Conservation (phyloP, 148 eudicot genomes). For the Rhododendron simsii region DNA sequence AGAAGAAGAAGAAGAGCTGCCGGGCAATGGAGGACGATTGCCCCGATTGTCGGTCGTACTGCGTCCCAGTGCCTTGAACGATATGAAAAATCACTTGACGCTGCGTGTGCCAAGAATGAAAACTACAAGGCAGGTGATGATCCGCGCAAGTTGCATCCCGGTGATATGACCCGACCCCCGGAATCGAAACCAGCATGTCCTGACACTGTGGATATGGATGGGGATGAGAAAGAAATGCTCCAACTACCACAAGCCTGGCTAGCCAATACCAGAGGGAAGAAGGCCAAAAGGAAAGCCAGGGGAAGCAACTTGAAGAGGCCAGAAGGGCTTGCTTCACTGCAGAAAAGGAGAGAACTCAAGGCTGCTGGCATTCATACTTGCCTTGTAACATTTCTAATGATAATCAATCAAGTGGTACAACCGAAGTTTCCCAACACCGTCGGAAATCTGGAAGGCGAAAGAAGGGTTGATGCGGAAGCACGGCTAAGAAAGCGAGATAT, state of each 20-base stretch:
- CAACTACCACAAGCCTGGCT: constrained; percentile 92
- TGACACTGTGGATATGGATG: constrained; percentile 99
- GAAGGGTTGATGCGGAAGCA: constrained; percentile 84
- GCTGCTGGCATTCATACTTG: constrained; percentile 89
- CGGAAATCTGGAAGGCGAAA: constrained; percentile 90
- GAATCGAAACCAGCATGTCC: constrained; percentile 96
- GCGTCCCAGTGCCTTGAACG: constrained; percentile 97
- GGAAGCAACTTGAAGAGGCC: constrained; percentile 81
- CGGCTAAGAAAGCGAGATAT: constrained; percentile 81
- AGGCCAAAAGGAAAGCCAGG: constrained; percentile 91
- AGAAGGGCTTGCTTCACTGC: constrained; percentile 60
- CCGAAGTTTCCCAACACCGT: constrained; percentile 80
- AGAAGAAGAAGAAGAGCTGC: constrained; percentile 75
- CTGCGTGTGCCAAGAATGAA: constrained; percentile 90
- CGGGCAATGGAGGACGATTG: constrained; percentile 95
- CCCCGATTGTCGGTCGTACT: constrained; percentile 96
- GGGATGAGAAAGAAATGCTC: constrained; percentile 99
- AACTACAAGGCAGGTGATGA: constrained; percentile 90
- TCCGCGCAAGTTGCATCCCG: constrained; percentile 85
- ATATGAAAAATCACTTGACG: constrained; percentile 91
- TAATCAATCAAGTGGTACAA: constrained; percentile 58
- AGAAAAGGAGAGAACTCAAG: constrained; percentile 89
- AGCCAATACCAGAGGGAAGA: constrained; percentile 83
- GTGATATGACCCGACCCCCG: constrained; percentile 95
- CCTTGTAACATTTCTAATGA: constrained; percentile 69